phyloP scores from a whole-genome alignment of 345 rosid genomes.

The Eutrema japonicum region DNA sequence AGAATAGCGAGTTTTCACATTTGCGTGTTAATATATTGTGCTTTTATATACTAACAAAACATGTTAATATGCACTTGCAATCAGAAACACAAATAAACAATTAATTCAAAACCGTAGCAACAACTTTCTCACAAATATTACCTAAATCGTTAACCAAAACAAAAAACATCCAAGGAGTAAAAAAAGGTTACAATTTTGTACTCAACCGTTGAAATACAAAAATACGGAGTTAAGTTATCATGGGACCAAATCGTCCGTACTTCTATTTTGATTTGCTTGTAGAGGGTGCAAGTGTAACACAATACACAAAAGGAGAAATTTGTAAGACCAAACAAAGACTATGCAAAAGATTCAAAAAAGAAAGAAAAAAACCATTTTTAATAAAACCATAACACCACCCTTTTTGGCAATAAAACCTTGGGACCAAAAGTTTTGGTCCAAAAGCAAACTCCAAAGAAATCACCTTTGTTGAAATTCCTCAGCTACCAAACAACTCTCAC shows the following conservation, averaged over 20 bases:
- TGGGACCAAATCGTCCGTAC: constrained; percentile 32
- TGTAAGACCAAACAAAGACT: constrained; percentile 4
- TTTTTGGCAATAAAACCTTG: constrained; percentile 1
- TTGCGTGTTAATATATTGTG: not conserved
- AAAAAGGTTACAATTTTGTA: not conserved
- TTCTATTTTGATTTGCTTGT: constrained; percentile 15
- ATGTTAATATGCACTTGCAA: not conserved
- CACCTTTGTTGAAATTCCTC: not conserved
- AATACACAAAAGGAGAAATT: constrained; percentile 3
- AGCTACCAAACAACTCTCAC: constrained; percentile 21
- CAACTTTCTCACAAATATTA: not conserved
- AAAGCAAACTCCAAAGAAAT: not conserved
- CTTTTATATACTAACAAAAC: not conserved
- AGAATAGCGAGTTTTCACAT: not conserved
- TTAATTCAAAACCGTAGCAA: not conserved
- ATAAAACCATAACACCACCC: not conserved
- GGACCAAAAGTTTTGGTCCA: constrained; percentile 42
- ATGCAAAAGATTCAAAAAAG: constrained; percentile 5
- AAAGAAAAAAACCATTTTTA: not conserved
- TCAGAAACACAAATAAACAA: not conserved
- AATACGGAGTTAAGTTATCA: not conserved
- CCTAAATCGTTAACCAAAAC: not conserved
- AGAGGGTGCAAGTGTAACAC: constrained; percentile 16
- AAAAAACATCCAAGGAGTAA: not conserved
- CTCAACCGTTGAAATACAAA: not conserved